Percentiles rank a stretch among this genome's conserved stretches.
Conservation (phyloP, 1,139 yeast species). For the Candida labiduridarum region DNA sequence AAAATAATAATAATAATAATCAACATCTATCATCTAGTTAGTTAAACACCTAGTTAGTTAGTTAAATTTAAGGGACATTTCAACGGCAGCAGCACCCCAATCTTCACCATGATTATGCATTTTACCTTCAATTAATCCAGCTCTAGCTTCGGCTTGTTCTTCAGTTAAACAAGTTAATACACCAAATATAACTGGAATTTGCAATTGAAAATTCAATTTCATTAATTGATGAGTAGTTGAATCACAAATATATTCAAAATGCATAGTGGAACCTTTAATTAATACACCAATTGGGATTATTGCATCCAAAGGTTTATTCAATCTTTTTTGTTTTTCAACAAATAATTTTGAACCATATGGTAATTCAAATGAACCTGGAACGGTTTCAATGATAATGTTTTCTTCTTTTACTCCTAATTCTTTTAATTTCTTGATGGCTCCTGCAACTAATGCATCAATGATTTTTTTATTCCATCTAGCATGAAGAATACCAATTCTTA, state of each 20-base stretch:
- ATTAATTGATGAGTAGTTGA: constrained; percentile 84
- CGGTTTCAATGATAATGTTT: constrained; percentile 78
- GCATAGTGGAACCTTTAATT: constrained; percentile 97
- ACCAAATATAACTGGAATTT: constrained; percentile 88
- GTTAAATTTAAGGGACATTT: constrained; percentile 69
- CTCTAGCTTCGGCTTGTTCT: constrained; percentile 90
- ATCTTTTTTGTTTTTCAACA: constrained; percentile 45
- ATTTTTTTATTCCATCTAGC: constrained; percentile 91
- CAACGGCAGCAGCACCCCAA: constrained; percentile 99
- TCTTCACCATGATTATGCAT: constrained; percentile 97
- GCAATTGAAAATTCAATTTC: constrained; percentile 71
- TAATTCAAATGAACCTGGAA: constrained; percentile 93
- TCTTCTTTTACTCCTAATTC: constrained; percentile 72
- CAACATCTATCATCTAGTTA: background rate
- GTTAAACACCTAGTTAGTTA: constrained; percentile 7
- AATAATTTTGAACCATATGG: constrained; percentile 75
- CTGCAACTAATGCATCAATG: constrained; percentile 78
- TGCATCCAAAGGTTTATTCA: constrained; percentile 69
- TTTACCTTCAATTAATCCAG: constrained; percentile 75
- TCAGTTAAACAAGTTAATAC: constrained; percentile 91
- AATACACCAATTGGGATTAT: constrained; percentile 92
- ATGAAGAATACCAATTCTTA: constrained; percentile 84
- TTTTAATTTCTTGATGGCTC: constrained; percentile 63
- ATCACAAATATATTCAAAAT: constrained; percentile 95
- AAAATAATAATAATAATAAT: background rate